Conservation (phyloP, 2,329 filamentous ascomycete genomes). For the Pseudopyricularia cyperi region DNA sequence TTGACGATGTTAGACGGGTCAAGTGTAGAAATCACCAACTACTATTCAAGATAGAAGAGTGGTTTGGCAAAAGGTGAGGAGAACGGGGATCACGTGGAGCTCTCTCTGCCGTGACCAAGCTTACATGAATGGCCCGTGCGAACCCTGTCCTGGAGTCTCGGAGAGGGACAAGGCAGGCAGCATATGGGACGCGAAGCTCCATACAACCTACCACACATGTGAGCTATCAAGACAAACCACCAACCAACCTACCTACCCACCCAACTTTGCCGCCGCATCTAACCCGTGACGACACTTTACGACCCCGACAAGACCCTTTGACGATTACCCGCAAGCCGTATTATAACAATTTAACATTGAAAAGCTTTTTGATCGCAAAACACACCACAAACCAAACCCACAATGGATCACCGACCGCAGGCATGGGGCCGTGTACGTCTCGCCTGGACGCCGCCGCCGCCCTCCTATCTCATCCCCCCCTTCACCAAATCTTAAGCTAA, state of each 20-base stretch:
- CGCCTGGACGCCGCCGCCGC: conserved; percentile 1
- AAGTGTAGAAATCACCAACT: no score
- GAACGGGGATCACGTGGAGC: background rate
- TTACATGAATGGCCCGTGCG: background rate
- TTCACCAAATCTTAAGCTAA: conserved; percentile 6
- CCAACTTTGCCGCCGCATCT: no score
- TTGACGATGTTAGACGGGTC: no score
- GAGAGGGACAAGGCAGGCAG: conserved; percentile 13
- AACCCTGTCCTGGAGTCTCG: background rate
- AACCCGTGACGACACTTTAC: background rate
- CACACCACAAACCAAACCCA: conserved; percentile 6
- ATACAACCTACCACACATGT: conserved; percentile 6
- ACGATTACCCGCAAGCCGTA: background rate
- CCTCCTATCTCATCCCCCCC: no score
- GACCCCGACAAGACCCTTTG: background rate
- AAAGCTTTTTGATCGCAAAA: background rate
- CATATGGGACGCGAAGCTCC: conserved; percentile 14
- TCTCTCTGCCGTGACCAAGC: background rate
- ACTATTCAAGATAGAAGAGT: background rate
- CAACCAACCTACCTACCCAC: background rate
- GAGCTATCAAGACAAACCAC: conserved; percentile 1
- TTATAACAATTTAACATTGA: background rate
- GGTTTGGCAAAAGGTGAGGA: background rate
- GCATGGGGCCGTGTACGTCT: conserved; percentile 57
- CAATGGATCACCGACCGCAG: conserved; percentile 62